These are phyloP conservation scores for Penicillium sp. DNA, from an alignment of 2,329 filamentous ascomycete genomes.

Conservation along the genomic window DNA sequence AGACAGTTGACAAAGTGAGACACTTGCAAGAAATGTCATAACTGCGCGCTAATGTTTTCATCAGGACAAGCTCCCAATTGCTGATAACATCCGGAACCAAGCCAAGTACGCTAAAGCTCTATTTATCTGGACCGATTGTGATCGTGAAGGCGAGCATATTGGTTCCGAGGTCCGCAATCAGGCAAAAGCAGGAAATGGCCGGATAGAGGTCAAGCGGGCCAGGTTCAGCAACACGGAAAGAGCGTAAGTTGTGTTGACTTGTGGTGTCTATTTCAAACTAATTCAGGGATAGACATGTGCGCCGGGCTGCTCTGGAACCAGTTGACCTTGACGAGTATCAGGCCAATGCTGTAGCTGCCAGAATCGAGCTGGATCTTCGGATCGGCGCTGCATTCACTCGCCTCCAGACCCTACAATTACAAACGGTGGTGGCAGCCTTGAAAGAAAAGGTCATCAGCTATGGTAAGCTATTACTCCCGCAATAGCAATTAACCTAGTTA, in stretches of 20 bases:
- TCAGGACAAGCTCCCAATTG: conserved; percentile 75
- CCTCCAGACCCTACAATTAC: conserved; percentile 77
- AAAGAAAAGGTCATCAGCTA: conserved; percentile 73
- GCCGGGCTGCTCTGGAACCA: conserved; percentile 76
- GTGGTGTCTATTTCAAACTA: neutral
- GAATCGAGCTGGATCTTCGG: conserved; percentile 88
- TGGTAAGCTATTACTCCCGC: conserved; percentile 51
- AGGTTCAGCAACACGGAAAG: conserved; percentile 94
- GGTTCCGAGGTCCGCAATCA: conserved; percentile 84
- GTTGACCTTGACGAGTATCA: conserved; percentile 79
- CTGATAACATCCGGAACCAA: conserved; percentile 78
- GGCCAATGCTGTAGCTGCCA: conserved; percentile 79
- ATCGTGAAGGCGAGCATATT: conserved; percentile 95
- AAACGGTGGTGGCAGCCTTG: conserved; percentile 66
- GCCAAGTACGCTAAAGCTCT: conserved; percentile 71
- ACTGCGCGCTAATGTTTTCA: conserved; percentile 14
- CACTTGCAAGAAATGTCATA: neutral
- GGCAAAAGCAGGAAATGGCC: conserved; percentile 69
- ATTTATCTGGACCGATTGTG: conserved; percentile 98
- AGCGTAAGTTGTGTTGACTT: conserved; percentile 57
- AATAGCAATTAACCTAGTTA: neutral
- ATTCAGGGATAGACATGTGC: conserved; percentile 65
- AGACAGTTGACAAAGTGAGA: conserved; percentile 64
- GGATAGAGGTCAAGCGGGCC: conserved; percentile 78
- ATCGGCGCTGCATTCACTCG: conserved; percentile 92